These are phyloP conservation scores for Neopestalotiopsis sp. DNA, from an alignment of 2,329 filamentous ascomycete species.

Conservation along the genomic window DNA sequence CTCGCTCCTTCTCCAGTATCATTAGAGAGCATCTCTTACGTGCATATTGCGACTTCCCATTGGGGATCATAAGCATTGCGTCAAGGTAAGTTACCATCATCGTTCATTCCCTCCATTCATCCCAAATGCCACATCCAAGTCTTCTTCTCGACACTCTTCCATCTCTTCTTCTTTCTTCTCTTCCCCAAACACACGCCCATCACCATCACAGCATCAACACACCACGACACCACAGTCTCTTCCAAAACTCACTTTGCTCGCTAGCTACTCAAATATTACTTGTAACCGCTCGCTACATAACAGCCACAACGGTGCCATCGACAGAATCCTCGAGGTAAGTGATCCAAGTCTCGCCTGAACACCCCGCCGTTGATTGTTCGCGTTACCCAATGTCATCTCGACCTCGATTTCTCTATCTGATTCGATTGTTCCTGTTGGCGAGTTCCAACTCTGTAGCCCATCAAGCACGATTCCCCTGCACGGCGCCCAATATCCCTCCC, in stretches of 20 bases:
- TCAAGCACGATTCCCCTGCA: not conserved
- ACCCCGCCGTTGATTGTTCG: not conserved
- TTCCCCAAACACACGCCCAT: conserved; percentile 53
- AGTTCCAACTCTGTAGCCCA: not conserved
- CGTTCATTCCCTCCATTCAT: not conserved
- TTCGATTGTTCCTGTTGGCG: not conserved
- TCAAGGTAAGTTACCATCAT: conserved; percentile 7
- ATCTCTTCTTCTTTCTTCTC: not conserved
- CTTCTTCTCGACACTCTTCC: not conserved
- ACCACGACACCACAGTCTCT: conserved; percentile 44
- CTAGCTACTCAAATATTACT: conserved; percentile 65
- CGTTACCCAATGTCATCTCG: not conserved
- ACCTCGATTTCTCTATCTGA: not conserved
- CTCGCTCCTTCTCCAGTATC: conserved; percentile 12
- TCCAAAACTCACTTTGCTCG: conserved; percentile 59
- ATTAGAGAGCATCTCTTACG: conserved; percentile 1
- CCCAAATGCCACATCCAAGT: not conserved
- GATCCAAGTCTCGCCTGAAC: not conserved
- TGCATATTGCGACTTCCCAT: conserved; percentile 6
- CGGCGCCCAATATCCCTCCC: not conserved
- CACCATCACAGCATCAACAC: conserved; percentile 36
- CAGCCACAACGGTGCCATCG: conserved; percentile 52
- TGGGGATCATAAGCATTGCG: conserved; percentile 3
- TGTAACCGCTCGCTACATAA: conserved; percentile 60
- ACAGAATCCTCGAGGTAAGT: conserved; percentile 30